These are phyloP conservation scores for Calocera cornea DNA, from an alignment of 768 basidiomycete genomes.

Conservation along the genomic window DNA sequence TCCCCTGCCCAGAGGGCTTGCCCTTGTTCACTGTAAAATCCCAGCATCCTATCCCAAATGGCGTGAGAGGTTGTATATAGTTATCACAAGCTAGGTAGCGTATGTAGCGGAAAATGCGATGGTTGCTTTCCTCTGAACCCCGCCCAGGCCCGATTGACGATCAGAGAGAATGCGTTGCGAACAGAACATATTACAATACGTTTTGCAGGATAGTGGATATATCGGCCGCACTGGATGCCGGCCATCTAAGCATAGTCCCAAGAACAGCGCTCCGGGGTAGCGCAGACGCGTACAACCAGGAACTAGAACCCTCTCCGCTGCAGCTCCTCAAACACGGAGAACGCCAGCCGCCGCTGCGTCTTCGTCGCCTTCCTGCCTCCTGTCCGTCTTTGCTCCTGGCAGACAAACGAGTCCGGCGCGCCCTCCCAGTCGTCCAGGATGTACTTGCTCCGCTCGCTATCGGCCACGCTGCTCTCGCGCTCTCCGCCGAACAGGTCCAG, in stretches of 20 bases:
- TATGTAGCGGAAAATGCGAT: background rate
- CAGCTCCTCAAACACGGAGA: slow-evolving; percentile 69
- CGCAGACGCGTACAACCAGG: background rate
- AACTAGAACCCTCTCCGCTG: slow-evolving; percentile 2
- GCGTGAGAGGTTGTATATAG: slow-evolving; percentile 2
- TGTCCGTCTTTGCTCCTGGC: slow-evolving; percentile 89
- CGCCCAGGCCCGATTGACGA: background rate
- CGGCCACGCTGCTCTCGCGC: slow-evolving; percentile 27
- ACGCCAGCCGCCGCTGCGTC: slow-evolving; percentile 69
- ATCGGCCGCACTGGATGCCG: background rate
- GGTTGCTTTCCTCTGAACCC: background rate
- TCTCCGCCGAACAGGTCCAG: slow-evolving; percentile 71
- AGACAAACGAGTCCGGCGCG: slow-evolving; percentile 94
- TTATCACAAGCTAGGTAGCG: background rate
- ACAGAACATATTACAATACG: slow-evolving; percentile 1
- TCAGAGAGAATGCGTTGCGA: background rate
- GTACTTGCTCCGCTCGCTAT: slow-evolving; percentile 45
- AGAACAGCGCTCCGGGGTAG: background rate
- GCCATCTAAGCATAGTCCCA: background rate
- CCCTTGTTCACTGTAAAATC: slow-evolving; percentile 1
- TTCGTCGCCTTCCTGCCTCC: slow-evolving; percentile 83
- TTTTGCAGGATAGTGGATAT: slow-evolving; percentile 2
- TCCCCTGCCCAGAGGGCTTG: background rate
- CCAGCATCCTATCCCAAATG: background rate
- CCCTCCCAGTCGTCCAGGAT: slow-evolving; percentile 90